Evolutionary conservation across 768 basidiomycete genomes (phyloP).

Genomic region (Termitomyces sp.): DNA sequence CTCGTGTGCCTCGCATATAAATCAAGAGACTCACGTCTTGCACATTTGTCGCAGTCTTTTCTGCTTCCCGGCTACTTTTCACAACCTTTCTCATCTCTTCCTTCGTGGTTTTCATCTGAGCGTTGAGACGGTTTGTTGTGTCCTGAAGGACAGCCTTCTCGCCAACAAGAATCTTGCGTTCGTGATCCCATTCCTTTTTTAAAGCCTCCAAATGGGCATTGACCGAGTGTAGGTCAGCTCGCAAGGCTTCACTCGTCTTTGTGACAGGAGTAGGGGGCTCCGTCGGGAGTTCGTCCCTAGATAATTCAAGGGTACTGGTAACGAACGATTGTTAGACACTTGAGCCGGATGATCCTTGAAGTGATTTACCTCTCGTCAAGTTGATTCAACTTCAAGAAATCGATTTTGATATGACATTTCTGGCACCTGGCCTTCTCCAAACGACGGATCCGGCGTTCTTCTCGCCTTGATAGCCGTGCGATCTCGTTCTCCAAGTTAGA

Average conservation of each 20-base stretch:
- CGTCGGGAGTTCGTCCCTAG: constrained; percentile 36
- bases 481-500: constrained; percentile 60
- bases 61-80: constrained; percentile 46
- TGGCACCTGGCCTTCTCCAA: constrained; percentile 60
- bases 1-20: neutral
- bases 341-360: neutral
- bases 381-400: constrained; percentile 37
- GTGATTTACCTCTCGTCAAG: constrained; percentile 56
- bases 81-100: constrained; percentile 48
- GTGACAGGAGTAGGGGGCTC: constrained; percentile 68
- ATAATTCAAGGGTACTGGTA: constrained; percentile 48
- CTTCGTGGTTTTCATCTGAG: constrained; percentile 51
- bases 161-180: constrained; percentile 53
- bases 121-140: constrained; percentile 59
- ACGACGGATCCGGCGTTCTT: constrained; percentile 61
- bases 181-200: constrained; percentile 67
- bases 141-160: constrained; percentile 74
- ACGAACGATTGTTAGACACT: neutral
- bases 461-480: constrained; percentile 55
- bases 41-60: constrained; percentile 41
- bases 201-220: constrained; percentile 59
- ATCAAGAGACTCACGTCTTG: constrained; percentile 43
- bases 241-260: constrained; percentile 59
- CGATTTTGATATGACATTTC: constrained; percentile 62
- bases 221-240: constrained; percentile 51